These are phyloP conservation scores for Cercospora sp. DNA, from an alignment of 2,329 filamentous ascomycete genomes.

Conservation along the genomic window DNA sequence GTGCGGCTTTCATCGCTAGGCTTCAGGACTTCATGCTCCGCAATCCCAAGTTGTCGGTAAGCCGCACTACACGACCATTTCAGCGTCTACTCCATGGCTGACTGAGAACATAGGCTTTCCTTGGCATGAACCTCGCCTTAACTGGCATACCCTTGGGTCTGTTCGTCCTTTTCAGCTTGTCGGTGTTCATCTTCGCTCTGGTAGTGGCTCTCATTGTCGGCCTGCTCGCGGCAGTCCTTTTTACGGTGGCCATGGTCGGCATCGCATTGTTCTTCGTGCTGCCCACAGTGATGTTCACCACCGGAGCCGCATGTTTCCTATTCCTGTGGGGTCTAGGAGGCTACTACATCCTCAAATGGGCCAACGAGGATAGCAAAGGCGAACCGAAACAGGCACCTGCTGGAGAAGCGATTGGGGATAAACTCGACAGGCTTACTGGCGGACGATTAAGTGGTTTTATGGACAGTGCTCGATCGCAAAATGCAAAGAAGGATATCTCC, in stretches of 20 bases:
- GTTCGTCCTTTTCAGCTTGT: constrained; percentile 66
- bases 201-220: constrained; percentile 58
- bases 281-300: constrained; percentile 67
- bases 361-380: constrained; percentile 26
- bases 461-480: constrained; percentile 29
- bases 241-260: constrained; percentile 67
- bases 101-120: constrained; percentile 59
- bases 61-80: constrained; percentile 30
- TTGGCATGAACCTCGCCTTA: constrained; percentile 64
- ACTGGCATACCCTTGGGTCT: constrained; percentile 66
- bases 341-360: constrained; percentile 54
- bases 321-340: constrained; percentile 67
- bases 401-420: constrained; percentile 43
- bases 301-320: constrained; percentile 60
- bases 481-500: constrained; percentile 26
- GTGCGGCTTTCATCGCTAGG: constrained; percentile 57
- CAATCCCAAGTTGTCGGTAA: constrained; percentile 69
- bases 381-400: constrained; percentile 26
- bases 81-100: constrained; percentile 6
- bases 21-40: constrained; percentile 58
- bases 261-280: constrained; percentile 67
- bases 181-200: constrained; percentile 63
- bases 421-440: constrained; percentile 43
- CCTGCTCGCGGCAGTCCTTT: constrained; percentile 55
- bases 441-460: constrained; percentile 42